A percentile compares a stretch with the other conserved stretches of the same genome.
These are phyloP conservation scores for Metschnikowia peoriensis DNA, from an alignment of 805 yeast genomes.

Conservation along the genomic window DNA sequence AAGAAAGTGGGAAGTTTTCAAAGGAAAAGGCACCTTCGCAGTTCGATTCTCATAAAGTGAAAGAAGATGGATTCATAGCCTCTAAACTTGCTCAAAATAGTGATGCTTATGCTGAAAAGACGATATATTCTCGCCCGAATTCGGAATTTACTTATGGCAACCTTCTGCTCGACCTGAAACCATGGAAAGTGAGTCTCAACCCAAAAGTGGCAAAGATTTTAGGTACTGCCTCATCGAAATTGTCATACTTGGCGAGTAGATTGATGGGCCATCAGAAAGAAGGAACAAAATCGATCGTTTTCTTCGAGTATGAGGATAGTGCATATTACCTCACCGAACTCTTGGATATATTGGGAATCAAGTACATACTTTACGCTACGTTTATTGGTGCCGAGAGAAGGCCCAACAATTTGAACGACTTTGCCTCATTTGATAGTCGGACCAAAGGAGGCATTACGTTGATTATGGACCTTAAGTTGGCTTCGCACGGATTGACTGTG, in stretches of 20 bases:
- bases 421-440: slow-evolving; percentile 38
- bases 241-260: slow-evolving; percentile 57
- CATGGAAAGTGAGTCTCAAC: background rate
- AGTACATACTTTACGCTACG: slow-evolving; percentile 63
- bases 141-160: background rate
- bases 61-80: background rate
- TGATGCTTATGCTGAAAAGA: background rate
- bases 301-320: slow-evolving; percentile 69
- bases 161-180: background rate
- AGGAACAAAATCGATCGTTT: slow-evolving; percentile 55
- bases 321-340: slow-evolving; percentile 68
- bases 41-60: background rate
- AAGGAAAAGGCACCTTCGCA: slow-evolving; percentile 28
- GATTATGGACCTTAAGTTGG: slow-evolving; percentile 65
- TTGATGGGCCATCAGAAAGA: slow-evolving; percentile 49
- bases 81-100: background rate
- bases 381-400: slow-evolving; percentile 51
- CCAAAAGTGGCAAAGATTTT: slow-evolving; percentile 35
- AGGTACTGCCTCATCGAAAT: slow-evolving; percentile 66
- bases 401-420: slow-evolving; percentile 50
- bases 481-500: slow-evolving; percentile 69
- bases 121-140: background rate
- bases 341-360: slow-evolving; percentile 58
- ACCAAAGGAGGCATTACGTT: slow-evolving; percentile 48
- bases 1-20: slow-evolving; percentile 36